phyloP scores from a whole-genome alignment of 148 eudicot genomes.

The Spergularia bocconei region DNA sequence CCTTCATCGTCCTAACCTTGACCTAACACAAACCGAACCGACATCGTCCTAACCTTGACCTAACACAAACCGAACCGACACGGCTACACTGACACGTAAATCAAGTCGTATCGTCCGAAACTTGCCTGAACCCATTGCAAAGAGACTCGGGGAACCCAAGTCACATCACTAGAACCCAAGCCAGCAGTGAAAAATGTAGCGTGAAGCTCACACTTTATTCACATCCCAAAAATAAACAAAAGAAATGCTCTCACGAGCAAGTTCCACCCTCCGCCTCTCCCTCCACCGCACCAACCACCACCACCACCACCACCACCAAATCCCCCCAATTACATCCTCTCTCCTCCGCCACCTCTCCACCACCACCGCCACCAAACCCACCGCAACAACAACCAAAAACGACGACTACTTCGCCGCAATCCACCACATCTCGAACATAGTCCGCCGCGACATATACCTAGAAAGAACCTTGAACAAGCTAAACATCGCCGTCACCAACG shows the following conservation, averaged over 20 bases:
- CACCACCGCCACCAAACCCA: not conserved
- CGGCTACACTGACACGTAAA: no score
- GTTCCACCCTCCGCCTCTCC: conserved; percentile 28
- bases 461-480: conserved; percentile 86
- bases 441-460: conserved; percentile 78
- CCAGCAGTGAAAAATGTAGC: no score
- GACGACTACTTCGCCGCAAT: conserved; percentile 82
- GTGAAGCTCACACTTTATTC: no score
- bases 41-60: no score
- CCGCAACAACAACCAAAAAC: conserved; percentile 31
- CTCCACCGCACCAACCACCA: conserved; percentile 7
- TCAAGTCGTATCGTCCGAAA: no score
- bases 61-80: no score
- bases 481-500: conserved; percentile 56
- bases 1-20: no score
- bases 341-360: conserved; percentile 7
- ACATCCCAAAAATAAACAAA: not conserved
- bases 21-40: no score
- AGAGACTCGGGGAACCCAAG: no score
- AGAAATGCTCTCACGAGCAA: conserved; percentile 29
- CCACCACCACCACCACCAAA: not conserved
- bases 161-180: no score
- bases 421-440: conserved; percentile 90
- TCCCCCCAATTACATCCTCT: not conserved
- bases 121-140: no score